Evolutionary conservation across 75 land plant genomes (phyloP), one percentile per base, ranked within the genome.

Genomic region (Pinus taeda): DNA sequence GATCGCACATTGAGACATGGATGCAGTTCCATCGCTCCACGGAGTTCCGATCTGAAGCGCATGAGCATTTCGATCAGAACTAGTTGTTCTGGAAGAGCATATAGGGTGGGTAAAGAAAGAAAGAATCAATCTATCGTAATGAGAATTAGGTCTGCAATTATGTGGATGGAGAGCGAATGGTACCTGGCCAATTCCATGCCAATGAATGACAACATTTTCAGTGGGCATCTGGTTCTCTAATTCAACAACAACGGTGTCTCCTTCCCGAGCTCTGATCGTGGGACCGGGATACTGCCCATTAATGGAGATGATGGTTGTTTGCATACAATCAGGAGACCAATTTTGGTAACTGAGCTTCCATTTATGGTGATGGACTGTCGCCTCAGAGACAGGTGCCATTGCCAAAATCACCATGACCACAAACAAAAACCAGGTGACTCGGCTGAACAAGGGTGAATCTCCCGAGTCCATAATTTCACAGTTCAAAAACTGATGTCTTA

Each of bases 151-250:
- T 49, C 49, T 5, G 49, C 6, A 45, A 45, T 45, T 45, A 45
- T 0, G 6, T 45, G 6, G 8, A 6, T 6, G 78, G 85, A 91
- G 22, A 71, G 60, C n/a, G 18, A 66, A 66, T 15, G 12, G 57
- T 20, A 80, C 18, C 96, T 95, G 86, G 75, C 82, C 80, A 60
- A 94, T 92, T 12, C 97, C 97, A 78, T 95, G 94, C 97, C 95
- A 92, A 60, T 95, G 98, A 72, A 95, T 86, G 26, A 87, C 90
- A 14, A 88, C 77, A 73, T 87, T 86, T 75, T 95, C 93, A 1
- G 96, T 89, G 15, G 87, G 74, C 73, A 95, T 67, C 13, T 59
- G 49, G 78, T 95, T 95, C 63, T 78, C 83, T 29, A 95, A 80
- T 75, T 89, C 87, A 12, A 95, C 92, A 45, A 88, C 77, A 60